phyloP scores from a whole-genome alignment of 306 rosid genomes.

The Trifolium subterraneum region DNA sequence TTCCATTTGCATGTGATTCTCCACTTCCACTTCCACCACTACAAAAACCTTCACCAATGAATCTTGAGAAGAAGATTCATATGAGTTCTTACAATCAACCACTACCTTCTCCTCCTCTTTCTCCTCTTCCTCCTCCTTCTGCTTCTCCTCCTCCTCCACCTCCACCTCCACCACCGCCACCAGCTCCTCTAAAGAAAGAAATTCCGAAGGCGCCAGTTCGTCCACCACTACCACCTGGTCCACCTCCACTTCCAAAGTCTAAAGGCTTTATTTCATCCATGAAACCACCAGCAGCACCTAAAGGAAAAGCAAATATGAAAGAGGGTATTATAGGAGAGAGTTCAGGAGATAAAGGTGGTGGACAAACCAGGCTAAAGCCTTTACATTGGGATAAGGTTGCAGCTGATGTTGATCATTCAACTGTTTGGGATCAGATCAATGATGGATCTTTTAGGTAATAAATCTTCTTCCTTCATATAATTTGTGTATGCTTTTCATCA shows the following conservation, averaged over 20 bases:
- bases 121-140: slow-evolving; percentile 26
- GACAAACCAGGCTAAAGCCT: slow-evolving; percentile 70
- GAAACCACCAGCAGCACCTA: slow-evolving; percentile 55
- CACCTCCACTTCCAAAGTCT: slow-evolving; percentile 48
- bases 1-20: slow-evolving; percentile 23
- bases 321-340: slow-evolving; percentile 45
- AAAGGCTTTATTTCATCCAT: slow-evolving; percentile 45
- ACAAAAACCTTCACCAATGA: slow-evolving; percentile 40
- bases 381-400: slow-evolving; percentile 92
- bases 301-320: slow-evolving; percentile 45
- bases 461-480: neutral
- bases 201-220: slow-evolving; percentile 37
- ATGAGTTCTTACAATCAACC: slow-evolving; percentile 28
- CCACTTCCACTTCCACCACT: slow-evolving; percentile 31
- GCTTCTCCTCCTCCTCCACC: slow-evolving; percentile 35
- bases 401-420: slow-evolving; percentile 78
- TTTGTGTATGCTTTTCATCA: slow-evolving; percentile 12
- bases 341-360: slow-evolving; percentile 42
- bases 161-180: slow-evolving; percentile 4
- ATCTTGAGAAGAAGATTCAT: slow-evolving; percentile 36
- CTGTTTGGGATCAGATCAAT: slow-evolving; percentile 84
- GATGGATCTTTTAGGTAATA: slow-evolving; percentile 86
- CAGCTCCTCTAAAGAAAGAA: slow-evolving; percentile 6
- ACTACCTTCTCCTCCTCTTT: slow-evolving; percentile 16
- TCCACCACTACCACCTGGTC: slow-evolving; percentile 34